A percentile compares a stretch with the other conserved stretches of the same genome.
These are phyloP conservation scores for Agastache rugosa DNA, from an alignment of 257 asterid species.

Conservation along the genomic window DNA sequence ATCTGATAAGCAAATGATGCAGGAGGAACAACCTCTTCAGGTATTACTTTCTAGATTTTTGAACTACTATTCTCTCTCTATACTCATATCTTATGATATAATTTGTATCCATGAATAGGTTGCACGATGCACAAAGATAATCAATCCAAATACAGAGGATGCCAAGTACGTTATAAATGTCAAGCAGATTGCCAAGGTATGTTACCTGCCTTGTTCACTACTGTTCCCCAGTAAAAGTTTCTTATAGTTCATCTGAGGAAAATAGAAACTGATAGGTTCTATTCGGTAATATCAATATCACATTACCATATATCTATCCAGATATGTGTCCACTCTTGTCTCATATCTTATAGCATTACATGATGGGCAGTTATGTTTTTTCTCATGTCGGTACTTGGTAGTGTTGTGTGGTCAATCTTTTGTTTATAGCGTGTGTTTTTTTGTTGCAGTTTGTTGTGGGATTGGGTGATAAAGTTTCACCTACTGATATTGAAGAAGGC, in stretches of 20 bases:
- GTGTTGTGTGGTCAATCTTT: neutral
- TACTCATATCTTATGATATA: neutral
- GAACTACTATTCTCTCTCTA: neutral
- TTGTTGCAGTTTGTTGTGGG: constrained; percentile 91
- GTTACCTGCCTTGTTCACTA: constrained; percentile 1
- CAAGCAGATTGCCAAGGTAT: constrained; percentile 62
- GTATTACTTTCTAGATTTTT: constrained; percentile 37
- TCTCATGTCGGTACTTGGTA: neutral
- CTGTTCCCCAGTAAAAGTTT: constrained; percentile 13
- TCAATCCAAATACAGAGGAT: constrained; percentile 85
- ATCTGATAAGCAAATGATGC: constrained; percentile 99
- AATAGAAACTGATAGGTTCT: neutral
- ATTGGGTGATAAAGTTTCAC: constrained; percentile 94
- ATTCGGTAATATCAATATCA: neutral
- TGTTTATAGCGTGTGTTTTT: constrained; percentile 26
- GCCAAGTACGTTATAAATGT: constrained; percentile 85
- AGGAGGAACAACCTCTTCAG: constrained; percentile 98
- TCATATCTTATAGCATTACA: neutral
- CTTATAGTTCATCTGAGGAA: neutral
- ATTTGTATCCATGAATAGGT: constrained; percentile 51
- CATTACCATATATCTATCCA: neutral
- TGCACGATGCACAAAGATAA: constrained; percentile 94
- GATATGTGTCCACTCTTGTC: neutral
- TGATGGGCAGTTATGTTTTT: neutral
- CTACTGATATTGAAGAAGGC: constrained; percentile 98